phyloP scores from a whole-genome alignment of 345 rosid genomes.

The Populus davidiana region DNA sequence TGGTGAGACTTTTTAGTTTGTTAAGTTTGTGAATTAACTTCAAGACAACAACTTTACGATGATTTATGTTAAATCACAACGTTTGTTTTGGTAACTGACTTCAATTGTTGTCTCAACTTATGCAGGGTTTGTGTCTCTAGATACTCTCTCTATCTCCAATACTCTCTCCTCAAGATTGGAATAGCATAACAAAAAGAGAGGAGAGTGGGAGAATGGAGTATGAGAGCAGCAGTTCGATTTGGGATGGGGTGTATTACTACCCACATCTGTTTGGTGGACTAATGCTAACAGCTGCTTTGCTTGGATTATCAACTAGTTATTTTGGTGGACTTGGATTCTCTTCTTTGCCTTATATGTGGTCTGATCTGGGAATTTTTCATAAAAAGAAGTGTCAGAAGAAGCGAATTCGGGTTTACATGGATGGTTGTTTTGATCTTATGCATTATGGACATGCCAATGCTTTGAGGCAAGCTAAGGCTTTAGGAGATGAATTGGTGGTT shows the following conservation, averaged over 20 bases:
- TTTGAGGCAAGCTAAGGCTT: constrained; percentile 78
- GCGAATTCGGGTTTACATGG: constrained; percentile 88
- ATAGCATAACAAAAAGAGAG: neutral
- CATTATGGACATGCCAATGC: constrained; percentile 97
- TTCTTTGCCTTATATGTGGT: constrained; percentile 39
- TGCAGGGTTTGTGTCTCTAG: neutral
- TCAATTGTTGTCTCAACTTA: neutral
- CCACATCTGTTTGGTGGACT: constrained; percentile 64
- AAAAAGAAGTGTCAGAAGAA: constrained; percentile 44
- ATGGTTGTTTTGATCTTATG: constrained; percentile 98
- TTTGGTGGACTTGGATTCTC: constrained; percentile 56
- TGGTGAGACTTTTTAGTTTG: neutral
- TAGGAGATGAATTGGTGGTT: constrained; percentile 89
- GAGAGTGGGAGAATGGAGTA: constrained; percentile 35
- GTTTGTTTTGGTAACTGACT: neutral
- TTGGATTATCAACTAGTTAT: constrained; percentile 59
- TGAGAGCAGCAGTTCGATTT: constrained; percentile 52
- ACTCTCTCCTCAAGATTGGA: neutral
- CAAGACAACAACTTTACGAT: neutral
- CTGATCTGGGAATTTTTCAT: constrained; percentile 41
- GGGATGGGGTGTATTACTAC: constrained; percentile 57
- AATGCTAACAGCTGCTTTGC: constrained; percentile 61
- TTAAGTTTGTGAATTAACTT: neutral
- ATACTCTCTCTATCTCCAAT: neutral
- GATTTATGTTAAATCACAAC: neutral